phyloP scores from a whole-genome alignment of 257 asterid genomes.

The Paraleonurus japonicus region DNA sequence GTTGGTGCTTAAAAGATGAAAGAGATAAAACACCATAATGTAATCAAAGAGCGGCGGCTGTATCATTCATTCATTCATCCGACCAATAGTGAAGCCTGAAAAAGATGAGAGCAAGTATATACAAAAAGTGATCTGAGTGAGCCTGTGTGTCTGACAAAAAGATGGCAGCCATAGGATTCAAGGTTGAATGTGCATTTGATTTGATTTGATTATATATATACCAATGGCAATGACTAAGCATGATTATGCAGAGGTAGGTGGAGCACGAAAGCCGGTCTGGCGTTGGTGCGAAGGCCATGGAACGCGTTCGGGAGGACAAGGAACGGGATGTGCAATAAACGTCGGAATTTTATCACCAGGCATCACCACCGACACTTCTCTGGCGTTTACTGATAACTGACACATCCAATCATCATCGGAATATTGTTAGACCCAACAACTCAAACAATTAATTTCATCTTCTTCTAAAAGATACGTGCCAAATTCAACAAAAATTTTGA shows the following conservation, averaged over 20 bases:
- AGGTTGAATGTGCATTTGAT: constrained; percentile 2
- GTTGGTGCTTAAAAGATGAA: not conserved
- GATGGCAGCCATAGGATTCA: constrained; percentile 10
- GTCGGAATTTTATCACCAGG: constrained; percentile 82
- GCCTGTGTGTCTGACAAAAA: constrained; percentile 20
- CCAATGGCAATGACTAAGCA: not conserved
- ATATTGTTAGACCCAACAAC: no score
- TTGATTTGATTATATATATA: constrained; percentile 8
- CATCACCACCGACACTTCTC: constrained; percentile 85
- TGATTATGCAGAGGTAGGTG: constrained; percentile 10
- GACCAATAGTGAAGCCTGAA: constrained; percentile 12
- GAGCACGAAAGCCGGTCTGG: constrained; percentile 19
- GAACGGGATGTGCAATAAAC: constrained; percentile 75
- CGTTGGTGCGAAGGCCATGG: constrained; percentile 61
- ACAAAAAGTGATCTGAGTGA: constrained; percentile 31
- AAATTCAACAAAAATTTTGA: no score
- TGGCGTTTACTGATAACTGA: constrained; percentile 56
- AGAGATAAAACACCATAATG: not conserved
- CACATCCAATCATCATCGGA: no score
- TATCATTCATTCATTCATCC: no score
- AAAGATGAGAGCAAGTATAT: constrained; percentile 25
- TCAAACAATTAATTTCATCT: no score
- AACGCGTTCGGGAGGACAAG: constrained; percentile 67
- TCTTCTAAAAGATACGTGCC: no score
- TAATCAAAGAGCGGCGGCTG: no score